phyloP scores from a whole-genome alignment of 305 asterid species.

The Fraxinus platypoda region DNA sequence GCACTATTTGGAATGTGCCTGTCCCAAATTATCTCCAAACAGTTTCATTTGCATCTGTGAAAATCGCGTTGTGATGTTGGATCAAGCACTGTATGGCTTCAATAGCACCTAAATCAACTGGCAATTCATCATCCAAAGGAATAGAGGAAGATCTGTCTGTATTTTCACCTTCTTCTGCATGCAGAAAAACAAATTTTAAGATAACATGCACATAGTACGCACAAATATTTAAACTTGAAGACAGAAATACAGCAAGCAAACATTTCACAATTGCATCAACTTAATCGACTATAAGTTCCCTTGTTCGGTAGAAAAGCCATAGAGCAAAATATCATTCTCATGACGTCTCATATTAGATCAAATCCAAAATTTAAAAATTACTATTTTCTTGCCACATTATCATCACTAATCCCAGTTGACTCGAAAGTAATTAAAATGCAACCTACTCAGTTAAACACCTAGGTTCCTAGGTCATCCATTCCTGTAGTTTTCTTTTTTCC shows the following conservation, averaged over 20 bases:
- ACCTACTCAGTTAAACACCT: neutral
- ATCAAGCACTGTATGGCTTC: constrained; percentile 76
- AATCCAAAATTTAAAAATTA: neutral
- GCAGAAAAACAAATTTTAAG: neutral
- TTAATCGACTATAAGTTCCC: neutral
- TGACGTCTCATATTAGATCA: neutral
- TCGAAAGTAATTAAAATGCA: neutral
- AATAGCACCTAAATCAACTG: constrained; percentile 62
- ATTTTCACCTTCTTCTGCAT: constrained; percentile 52
- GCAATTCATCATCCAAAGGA: constrained; percentile 66
- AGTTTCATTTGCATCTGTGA: constrained; percentile 73
- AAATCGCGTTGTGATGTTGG: constrained; percentile 67
- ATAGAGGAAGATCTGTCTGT: constrained; percentile 65
- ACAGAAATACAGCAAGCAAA: neutral
- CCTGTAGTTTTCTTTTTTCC: neutral
- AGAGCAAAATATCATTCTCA: neutral
- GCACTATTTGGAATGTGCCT: neutral
- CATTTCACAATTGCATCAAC: neutral
- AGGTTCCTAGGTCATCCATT: neutral
- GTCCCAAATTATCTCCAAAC: constrained; percentile 44
- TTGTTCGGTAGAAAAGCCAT: neutral
- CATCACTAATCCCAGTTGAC: neutral
- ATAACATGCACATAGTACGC: neutral
- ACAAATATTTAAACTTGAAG: neutral
- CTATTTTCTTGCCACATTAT: neutral